Evolutionary conservation across 1,139 yeast species (phyloP).

Genomic region (Taiozyma sp.): DNA sequence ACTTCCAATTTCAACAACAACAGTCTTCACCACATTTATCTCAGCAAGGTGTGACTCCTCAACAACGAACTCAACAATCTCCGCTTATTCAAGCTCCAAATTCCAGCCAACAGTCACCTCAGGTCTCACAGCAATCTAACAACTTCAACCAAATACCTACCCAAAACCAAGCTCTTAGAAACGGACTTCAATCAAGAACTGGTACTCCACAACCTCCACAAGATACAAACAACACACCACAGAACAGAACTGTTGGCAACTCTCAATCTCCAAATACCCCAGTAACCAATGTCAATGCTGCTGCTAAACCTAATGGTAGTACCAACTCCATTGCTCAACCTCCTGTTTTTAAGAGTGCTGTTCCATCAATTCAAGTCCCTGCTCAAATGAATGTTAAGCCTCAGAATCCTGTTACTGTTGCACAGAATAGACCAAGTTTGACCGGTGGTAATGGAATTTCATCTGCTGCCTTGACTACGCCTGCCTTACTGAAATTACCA

Average conservation of each 20-base stretch:
- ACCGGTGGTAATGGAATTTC: conserved; percentile 81
- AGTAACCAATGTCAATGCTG: conserved; percentile 37
- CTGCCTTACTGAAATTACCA: conserved; percentile 72
- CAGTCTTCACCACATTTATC: conserved; percentile 4
- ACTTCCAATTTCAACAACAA: neutral
- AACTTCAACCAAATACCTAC: conserved; percentile 11
- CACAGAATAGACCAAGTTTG: conserved; percentile 71
- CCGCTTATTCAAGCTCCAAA: conserved; percentile 8
- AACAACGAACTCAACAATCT: conserved; percentile 5
- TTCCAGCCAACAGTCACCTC: conserved; percentile 6
- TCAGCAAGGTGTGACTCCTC: conserved; percentile 7
- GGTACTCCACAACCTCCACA: conserved; percentile 20
- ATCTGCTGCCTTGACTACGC: conserved; percentile 63
- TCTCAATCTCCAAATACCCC: conserved; percentile 23
- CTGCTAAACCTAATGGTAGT: conserved; percentile 28
- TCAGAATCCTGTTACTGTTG: conserved; percentile 56
- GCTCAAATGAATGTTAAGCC: conserved; percentile 58
- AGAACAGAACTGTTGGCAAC: conserved; percentile 14
- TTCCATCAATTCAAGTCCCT: conserved; percentile 71
- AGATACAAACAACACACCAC: conserved; percentile 13
- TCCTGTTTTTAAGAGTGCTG: conserved; percentile 58
- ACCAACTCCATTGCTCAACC: conserved; percentile 24
- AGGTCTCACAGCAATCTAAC: conserved; percentile 2
- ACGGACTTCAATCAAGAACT: conserved; percentile 10
- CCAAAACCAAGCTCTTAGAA: neutral